Evolutionary conservation across 75 land plant genomes (phyloP).

Genomic region (Sequoia sempervirens): DNA sequence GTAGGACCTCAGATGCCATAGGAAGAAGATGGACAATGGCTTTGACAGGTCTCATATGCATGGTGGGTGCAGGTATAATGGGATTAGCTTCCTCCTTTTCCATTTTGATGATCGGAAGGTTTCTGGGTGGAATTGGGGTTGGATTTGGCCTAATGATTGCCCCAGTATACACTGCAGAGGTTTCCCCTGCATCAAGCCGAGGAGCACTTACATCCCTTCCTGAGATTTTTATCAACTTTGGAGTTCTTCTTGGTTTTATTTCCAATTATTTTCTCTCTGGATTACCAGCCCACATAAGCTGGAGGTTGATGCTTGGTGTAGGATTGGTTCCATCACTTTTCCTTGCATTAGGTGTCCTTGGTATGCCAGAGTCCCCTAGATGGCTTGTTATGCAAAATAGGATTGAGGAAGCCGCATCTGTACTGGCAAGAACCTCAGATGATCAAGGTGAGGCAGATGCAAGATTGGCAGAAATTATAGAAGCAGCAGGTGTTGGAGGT

Average conservation of each 20-base stretch:
- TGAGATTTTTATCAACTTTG: constrained; percentile 66
- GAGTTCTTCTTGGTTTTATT: constrained; percentile 68
- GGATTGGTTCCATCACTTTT: constrained; percentile 68
- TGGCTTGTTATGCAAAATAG: constrained; percentile 67
- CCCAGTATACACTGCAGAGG: constrained; percentile 73
- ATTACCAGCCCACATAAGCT: constrained; percentile 35
- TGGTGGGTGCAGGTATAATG: constrained; percentile 69
- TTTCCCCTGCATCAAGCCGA: constrained; percentile 53
- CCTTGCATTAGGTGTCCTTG: constrained; percentile 45
- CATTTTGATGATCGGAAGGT: constrained; percentile 51
- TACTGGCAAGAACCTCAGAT: constrained; percentile 45
- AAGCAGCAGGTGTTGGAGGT: constrained; percentile 24
- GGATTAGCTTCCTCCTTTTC: constrained; percentile 56
- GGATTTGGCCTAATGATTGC: constrained; percentile 79
- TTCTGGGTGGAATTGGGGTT: constrained; percentile 68
- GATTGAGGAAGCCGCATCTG: constrained; percentile 53
- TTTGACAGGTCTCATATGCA: constrained; percentile 67
- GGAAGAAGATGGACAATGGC: constrained; percentile 88
- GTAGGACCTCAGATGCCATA: constrained; percentile 73
- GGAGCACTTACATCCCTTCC: constrained; percentile 66
- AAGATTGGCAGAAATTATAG: constrained; percentile 51
- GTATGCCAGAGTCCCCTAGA: constrained; percentile 75
- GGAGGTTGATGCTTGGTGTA: constrained; percentile 74
- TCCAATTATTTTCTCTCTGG: constrained; percentile 54
- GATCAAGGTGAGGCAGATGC: constrained; percentile 40